Base-by-base conservation (phyloP, 768 basidiomycete genomes). In the Boletus barrowsii region DNA sequence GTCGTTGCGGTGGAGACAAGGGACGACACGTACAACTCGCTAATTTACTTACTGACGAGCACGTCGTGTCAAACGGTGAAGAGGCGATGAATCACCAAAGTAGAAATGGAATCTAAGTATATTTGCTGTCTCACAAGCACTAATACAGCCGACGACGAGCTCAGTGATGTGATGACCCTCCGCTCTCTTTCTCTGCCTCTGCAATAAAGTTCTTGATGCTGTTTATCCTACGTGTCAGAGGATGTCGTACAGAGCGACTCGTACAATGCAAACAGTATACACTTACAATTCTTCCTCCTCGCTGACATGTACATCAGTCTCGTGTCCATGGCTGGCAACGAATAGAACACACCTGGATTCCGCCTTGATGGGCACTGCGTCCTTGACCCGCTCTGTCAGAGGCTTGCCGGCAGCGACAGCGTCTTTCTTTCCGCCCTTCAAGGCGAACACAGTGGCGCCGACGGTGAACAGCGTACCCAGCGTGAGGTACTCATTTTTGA, bases 281-380 rank as follows among this genome's bases (percentile, higher is more conserved):
- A 83, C 82, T 71, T 75, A 93, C 90, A 93, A 93, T 59, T 84
- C 77, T 67, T 90, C 90, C 69, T 93, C 91, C 70, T 93, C 89
- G 57, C 89, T 92, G 49, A 46, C 30, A 46, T 11, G 44, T 7
- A 9, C 30, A 9, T 68, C 3, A 68, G 61, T 36, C 3, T 17
- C 18, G 36, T 13, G 40, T 29, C 10, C 11, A 44, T 8, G 22
- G 13, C n/a, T 3, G 17, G 13, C 3, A 42, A 46, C 24, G 20
- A 11, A 9, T n/a, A 41, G 42, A 24, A 80, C 86, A 68, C 69
- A 88, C 90, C 79, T 84, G 35, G 87, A 90, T 44, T 80, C 73
- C 53, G 86, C 84, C 53, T 78, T 80, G 41, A 89, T 70, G 42
- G 84, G 84, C 32, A 88, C 84, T 24, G 78, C 75, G 51, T 80